Conservation (phyloP, 768 basidiomycete species). For the Kwoniella dejecticola region DNA sequence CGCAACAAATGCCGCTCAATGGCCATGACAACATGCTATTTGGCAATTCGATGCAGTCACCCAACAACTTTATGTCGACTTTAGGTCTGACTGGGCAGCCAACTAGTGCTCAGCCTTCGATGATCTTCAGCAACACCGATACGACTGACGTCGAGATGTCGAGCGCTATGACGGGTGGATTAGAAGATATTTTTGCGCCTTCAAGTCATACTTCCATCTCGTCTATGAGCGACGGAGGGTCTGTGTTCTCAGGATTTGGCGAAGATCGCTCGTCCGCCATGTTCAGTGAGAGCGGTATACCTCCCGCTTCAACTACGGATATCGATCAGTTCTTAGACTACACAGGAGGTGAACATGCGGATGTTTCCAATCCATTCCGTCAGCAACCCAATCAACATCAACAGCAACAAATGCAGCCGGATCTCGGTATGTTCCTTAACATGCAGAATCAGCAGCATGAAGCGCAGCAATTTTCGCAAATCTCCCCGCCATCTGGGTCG, state of each 20-base stretch:
- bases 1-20: constrained; percentile 11
- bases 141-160: constrained; percentile 34
- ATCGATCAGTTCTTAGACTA: constrained; percentile 48
- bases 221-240: constrained; percentile 32
- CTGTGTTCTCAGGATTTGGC: constrained; percentile 33
- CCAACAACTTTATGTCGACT: constrained; percentile 23
- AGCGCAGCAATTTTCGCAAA: background rate
- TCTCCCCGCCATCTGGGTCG: constrained; percentile 7
- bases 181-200: constrained; percentile 35
- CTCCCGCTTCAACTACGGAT: constrained; percentile 30
- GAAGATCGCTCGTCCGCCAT: constrained; percentile 34
- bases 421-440: constrained; percentile 1
- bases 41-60: constrained; percentile 24
- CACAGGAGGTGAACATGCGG: constrained; percentile 36
- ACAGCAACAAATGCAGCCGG: constrained; percentile 7
- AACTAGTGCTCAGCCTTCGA: constrained; percentile 23
- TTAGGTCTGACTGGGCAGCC: constrained; percentile 18
- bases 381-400: background rate
- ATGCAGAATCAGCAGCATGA: background rate
- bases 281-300: constrained; percentile 41
- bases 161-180: constrained; percentile 29
- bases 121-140: constrained; percentile 30
- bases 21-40: constrained; percentile 33
- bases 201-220: constrained; percentile 34
- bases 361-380: constrained; percentile 25